These are phyloP conservation scores for Zymoseptoria passerinii DNA, from an alignment of 2,329 filamentous ascomycete genomes.

Conservation along the genomic window DNA sequence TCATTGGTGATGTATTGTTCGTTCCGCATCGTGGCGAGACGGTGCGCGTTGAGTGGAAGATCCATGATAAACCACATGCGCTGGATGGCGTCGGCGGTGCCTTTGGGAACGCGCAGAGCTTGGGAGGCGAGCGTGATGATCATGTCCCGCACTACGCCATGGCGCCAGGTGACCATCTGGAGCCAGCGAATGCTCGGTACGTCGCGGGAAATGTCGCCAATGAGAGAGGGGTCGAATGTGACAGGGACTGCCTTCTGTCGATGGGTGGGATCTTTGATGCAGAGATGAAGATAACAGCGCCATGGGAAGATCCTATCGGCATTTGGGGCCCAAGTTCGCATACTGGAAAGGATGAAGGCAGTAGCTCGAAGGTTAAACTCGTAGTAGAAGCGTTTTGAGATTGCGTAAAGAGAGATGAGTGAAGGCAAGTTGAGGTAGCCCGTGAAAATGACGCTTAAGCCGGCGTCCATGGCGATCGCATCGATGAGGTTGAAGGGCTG, in stretches of 20 bases:
- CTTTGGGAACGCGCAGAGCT: constrained; percentile 41
- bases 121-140: constrained; percentile 50
- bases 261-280: constrained; percentile 50
- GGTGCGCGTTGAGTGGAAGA: constrained; percentile 47
- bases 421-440: constrained; percentile 48
- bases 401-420: constrained; percentile 56
- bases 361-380: constrained; percentile 53
- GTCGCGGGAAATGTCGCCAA: constrained; percentile 33
- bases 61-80: constrained; percentile 71
- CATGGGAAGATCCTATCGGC: constrained; percentile 53
- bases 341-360: constrained; percentile 50
- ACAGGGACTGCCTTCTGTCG: constrained; percentile 18
- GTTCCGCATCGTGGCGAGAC: constrained; percentile 49
- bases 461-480: constrained; percentile 31
- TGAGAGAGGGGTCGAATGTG: constrained; percentile 6
- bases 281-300: constrained; percentile 49
- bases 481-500: constrained; percentile 29
- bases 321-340: constrained; percentile 46
- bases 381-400: constrained; percentile 54
- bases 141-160: constrained; percentile 53
- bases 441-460: constrained; percentile 49
- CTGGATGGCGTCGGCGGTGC: constrained; percentile 30
- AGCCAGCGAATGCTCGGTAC: constrained; percentile 62
- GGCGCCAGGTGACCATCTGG: constrained; percentile 54
- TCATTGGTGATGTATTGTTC: constrained; percentile 46